Conservation (phyloP, 441 rosid species). For the Cnidoscolus chayamansa region DNA sequence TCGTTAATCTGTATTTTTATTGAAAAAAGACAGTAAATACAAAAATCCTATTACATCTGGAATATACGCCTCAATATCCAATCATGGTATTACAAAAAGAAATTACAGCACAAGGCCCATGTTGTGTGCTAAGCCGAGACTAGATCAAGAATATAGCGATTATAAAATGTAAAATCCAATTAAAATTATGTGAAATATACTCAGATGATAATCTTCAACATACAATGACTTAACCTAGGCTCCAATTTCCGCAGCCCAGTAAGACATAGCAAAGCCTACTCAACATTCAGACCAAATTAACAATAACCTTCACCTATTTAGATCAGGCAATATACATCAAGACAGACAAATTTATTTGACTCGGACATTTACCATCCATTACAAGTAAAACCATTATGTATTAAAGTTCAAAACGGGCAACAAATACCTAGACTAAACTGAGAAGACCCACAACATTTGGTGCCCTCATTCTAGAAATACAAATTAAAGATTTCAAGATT, state of each 20-base stretch:
- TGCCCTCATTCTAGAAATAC: neutral
- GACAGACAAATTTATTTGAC: neutral
- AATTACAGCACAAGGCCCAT: neutral
- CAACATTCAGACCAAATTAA: neutral
- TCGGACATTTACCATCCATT: neutral
- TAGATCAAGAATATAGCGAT: neutral
- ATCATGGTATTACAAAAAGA: neutral
- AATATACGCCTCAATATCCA: neutral
- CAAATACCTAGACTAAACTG: neutral
- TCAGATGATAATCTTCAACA: neutral
- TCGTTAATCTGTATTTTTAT: neutral
- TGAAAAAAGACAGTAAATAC: neutral
- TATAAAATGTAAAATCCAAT: neutral
- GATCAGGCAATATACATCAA: neutral
- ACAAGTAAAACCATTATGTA: neutral
- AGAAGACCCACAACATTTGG: neutral
- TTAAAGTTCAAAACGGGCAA: neutral
- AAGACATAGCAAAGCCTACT: neutral
- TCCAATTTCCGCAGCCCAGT: neutral
- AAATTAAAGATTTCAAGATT: neutral
- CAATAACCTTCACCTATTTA: neutral
- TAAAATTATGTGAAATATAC: neutral
- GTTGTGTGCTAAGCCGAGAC: neutral
- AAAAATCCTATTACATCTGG: neutral
- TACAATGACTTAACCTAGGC: neutral